Evolutionary conservation across 441 rosid genomes (phyloP).

Genomic region (Breynia disticha): DNA sequence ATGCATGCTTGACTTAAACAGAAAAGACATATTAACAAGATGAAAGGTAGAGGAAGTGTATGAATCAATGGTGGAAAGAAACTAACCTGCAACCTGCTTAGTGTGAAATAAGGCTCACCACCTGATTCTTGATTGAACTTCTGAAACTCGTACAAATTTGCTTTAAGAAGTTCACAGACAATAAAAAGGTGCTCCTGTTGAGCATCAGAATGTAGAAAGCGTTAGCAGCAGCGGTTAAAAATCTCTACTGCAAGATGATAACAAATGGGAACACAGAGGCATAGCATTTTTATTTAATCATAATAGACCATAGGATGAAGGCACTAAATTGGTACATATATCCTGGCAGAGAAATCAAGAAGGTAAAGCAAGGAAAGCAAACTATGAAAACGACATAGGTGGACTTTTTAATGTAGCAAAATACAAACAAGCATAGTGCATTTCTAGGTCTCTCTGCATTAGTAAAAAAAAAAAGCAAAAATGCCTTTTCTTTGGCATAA

Average conservation of each 20-base stretch:
- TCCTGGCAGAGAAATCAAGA: too few species aligned
- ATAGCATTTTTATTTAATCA: not conserved
- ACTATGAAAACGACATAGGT: too few species aligned
- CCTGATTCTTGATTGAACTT: conserved; percentile 83
- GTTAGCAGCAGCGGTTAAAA: conserved; percentile 3
- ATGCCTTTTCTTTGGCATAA: too few species aligned
- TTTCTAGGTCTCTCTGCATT: too few species aligned
- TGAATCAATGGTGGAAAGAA: conserved; percentile 5
- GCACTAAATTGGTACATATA: too few species aligned
- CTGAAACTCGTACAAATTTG: conserved; percentile 85
- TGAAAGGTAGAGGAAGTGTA: not conserved
- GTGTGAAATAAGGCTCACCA: conserved; percentile 65
- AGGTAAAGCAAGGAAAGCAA: too few species aligned
- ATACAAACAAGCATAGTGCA: too few species aligned
- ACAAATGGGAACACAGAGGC: not conserved
- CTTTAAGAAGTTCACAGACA: conserved; percentile 83
- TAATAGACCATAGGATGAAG: too few species aligned
- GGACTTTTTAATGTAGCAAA: too few species aligned
- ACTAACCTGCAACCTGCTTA: conserved; percentile 69
- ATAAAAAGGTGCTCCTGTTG: conserved; percentile 90
- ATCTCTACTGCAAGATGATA: not conserved
- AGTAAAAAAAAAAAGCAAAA: too few species aligned
- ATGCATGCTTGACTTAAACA: not conserved
- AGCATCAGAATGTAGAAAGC: conserved; percentile 7
- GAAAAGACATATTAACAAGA: not conserved